These are phyloP conservation scores for Chamaecrista fasciculata DNA, from an alignment of 306 rosid genomes.

Conservation along the genomic window DNA sequence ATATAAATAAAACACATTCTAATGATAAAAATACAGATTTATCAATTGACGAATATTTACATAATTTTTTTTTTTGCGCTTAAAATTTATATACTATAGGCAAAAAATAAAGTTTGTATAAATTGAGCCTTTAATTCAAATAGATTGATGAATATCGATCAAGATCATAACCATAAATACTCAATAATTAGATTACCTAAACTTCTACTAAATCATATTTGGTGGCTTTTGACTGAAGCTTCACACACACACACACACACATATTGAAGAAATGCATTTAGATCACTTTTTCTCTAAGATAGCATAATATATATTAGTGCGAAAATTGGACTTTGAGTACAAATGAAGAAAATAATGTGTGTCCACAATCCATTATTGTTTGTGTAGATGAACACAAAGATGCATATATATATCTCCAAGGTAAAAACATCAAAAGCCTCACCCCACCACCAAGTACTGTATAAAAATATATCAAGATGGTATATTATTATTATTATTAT, in stretches of 20 bases:
- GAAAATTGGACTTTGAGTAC: constrained; percentile 41
- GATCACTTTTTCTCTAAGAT: constrained; percentile 24
- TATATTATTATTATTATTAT: neutral
- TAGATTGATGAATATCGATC: no score
- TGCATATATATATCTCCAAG: neutral
- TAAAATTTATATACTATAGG: no score
- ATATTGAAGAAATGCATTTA: neutral
- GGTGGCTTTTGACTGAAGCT: neutral
- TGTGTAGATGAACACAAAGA: neutral
- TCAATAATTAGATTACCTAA: neutral
- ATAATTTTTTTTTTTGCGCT: no score
- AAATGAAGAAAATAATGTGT: constrained; percentile 43
- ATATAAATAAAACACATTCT: no score
- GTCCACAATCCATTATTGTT: constrained; percentile 6
- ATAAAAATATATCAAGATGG: no score
- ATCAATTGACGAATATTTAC: no score
- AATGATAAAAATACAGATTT: no score
- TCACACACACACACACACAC: no score
- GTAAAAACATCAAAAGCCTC: neutral
- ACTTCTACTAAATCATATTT: neutral
- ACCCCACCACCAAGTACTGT: neutral
- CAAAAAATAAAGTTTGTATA: no score
- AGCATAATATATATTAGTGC: neutral
- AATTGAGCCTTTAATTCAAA: no score
- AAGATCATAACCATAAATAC: no score